phyloP scores from a whole-genome alignment of 352 stramenopile genomes.

The Globisporangium yorkense region DNA sequence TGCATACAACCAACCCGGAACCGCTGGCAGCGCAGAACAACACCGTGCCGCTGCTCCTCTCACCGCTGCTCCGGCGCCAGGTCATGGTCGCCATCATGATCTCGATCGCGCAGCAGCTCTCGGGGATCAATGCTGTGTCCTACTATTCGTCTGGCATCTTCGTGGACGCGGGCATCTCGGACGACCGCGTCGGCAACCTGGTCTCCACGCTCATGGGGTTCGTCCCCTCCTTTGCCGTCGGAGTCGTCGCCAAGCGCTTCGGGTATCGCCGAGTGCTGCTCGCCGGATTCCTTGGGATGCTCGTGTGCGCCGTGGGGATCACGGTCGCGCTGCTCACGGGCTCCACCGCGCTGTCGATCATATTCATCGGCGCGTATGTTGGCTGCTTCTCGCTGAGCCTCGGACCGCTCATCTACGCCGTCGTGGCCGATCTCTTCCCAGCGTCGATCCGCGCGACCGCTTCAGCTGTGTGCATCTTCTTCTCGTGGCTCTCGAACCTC shows the following conservation, averaged over 20 bases:
- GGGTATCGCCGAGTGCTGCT: constrained; percentile 1
- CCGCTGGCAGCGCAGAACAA: neutral
- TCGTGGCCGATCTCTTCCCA: constrained; percentile 51
- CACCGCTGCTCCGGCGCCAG: constrained; percentile 30
- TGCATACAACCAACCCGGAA: neutral
- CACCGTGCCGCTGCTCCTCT: constrained; percentile 23
- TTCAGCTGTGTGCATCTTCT: constrained; percentile 26
- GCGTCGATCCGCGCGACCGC: constrained; percentile 38
- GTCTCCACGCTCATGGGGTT: constrained; percentile 11
- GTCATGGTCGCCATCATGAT: constrained; percentile 35
- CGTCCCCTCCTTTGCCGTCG: neutral
- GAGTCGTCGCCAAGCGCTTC: neutral
- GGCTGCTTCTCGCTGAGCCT: constrained; percentile 58
- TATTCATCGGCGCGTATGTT: constrained; percentile 57
- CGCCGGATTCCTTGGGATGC: constrained; percentile 20
- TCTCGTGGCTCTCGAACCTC: constrained; percentile 33
- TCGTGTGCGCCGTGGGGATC: constrained; percentile 37
- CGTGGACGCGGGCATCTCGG: constrained; percentile 25
- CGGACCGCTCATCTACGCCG: constrained; percentile 56
- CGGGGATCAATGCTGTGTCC: constrained; percentile 54
- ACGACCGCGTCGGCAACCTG: constrained; percentile 34
- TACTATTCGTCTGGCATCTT: constrained; percentile 48
- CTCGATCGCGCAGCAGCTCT: constrained; percentile 40
- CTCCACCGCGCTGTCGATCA: constrained; percentile 25
- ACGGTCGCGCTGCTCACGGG: constrained; percentile 31